Evolutionary conservation across 768 basidiomycete genomes (phyloP).

Genomic region (Tulasnella calospora): DNA sequence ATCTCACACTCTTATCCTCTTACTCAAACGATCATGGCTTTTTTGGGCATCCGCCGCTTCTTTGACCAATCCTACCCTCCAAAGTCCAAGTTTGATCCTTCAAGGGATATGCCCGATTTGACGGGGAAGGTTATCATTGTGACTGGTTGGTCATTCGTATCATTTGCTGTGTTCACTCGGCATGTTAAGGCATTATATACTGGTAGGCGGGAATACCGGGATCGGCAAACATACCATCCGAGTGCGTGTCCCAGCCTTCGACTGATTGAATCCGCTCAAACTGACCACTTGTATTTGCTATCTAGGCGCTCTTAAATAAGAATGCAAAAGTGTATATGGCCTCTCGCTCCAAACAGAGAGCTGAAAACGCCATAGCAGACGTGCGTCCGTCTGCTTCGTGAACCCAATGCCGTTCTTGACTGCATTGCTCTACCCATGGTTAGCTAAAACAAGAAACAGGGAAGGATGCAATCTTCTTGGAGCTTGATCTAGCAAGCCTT

Average conservation of each 20-base stretch:
- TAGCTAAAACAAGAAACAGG: conserved; percentile 23
- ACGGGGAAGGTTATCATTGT: conserved; percentile 28
- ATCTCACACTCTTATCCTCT: background rate
- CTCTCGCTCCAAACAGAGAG: conserved; percentile 25
- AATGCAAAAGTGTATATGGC: conserved; percentile 32
- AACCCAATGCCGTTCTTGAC: background rate
- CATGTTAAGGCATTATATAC: background rate
- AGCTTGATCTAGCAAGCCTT: conserved; percentile 28
- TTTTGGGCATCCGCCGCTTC: conserved; percentile 1
- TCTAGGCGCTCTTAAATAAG: conserved; percentile 25
- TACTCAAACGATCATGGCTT: background rate
- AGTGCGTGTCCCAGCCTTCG: background rate
- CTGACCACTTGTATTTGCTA: background rate
- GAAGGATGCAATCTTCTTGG: conserved; percentile 23
- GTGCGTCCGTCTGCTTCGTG: background rate
- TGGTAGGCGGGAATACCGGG: conserved; percentile 16
- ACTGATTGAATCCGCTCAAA: background rate
- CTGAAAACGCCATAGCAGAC: conserved; percentile 22
- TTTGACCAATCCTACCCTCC: background rate
- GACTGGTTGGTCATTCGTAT: conserved; percentile 13
- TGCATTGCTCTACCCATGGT: too few species aligned
- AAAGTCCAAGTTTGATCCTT: conserved; percentile 18
- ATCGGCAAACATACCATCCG: conserved; percentile 23
- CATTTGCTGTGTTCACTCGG: background rate
- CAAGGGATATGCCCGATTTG: conserved; percentile 24